Conservation (phyloP, 1,284 basidiomycete species). For the Cryptococcus sp. region DNA sequence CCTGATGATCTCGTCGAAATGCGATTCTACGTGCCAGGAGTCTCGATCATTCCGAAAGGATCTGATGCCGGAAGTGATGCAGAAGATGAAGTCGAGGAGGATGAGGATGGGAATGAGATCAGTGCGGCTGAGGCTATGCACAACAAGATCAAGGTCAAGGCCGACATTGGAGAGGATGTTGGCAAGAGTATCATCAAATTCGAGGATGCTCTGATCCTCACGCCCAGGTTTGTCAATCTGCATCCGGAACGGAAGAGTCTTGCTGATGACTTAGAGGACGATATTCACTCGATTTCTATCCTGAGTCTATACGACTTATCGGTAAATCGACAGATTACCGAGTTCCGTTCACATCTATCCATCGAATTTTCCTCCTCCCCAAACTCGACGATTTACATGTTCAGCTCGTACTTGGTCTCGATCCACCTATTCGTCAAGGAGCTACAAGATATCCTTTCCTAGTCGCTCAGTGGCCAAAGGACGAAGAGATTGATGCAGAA, state of each 20-base stretch:
- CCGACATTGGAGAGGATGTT: conserved; percentile 86
- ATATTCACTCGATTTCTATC: conserved; percentile 98
- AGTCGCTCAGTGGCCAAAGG: conserved; percentile 94
- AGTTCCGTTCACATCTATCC: conserved; percentile 85
- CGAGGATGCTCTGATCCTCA: conserved; percentile 93
- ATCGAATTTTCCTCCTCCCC: conserved; percentile 86
- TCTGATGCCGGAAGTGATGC: conserved; percentile 67
- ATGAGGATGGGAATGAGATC: conserved; percentile 55
- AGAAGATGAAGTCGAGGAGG: conserved; percentile 50
- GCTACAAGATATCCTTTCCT: conserved; percentile 97
- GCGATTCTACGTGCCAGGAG: conserved; percentile 90
- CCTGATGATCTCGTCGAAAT: conserved; percentile 91
- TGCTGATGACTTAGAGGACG: conserved; percentile 60
- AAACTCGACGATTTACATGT: conserved; percentile 93
- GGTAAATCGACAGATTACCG: conserved; percentile 99
- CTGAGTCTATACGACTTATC: conserved; percentile 84
- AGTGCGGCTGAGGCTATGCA: conserved; percentile 96
- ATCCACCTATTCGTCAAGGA: conserved; percentile 92
- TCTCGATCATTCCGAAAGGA: conserved; percentile 51
- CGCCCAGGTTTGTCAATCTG: conserved; percentile 58
- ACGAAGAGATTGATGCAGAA: conserved; percentile 95
- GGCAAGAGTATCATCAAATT: conserved; percentile 94
- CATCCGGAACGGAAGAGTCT: neutral
- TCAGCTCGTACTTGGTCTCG: conserved; percentile 85
- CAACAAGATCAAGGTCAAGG: conserved; percentile 92